Conservation (phyloP, 306 rosid species). For the Boehmeria nivea region DNA sequence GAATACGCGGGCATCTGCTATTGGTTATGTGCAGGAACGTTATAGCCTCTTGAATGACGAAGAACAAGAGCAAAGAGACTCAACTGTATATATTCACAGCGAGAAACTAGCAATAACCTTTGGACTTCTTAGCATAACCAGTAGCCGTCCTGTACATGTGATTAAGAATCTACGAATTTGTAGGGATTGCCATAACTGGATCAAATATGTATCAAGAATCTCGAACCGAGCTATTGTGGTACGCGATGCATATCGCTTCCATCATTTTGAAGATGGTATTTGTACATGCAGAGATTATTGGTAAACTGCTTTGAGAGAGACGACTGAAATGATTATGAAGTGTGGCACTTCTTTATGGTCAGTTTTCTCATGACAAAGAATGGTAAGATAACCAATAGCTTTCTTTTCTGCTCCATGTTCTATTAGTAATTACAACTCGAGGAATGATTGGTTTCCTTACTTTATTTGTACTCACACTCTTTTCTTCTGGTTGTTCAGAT, state of each 20-base stretch:
- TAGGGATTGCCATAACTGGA: constrained; percentile 83
- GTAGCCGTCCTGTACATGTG: constrained; percentile 49
- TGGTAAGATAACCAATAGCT: too few relatives aligned
- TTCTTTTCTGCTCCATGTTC: too few relatives aligned
- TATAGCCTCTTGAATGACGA: constrained; percentile 50
- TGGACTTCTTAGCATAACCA: constrained; percentile 58
- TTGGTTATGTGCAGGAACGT: constrained; percentile 51
- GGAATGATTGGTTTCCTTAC: too few relatives aligned
- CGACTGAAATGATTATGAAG: too few relatives aligned
- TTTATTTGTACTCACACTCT: too few relatives aligned
- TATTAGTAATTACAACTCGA: too few relatives aligned
- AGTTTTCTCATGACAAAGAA: too few relatives aligned
- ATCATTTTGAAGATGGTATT: constrained; percentile 65
- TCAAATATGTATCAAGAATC: constrained; percentile 60
- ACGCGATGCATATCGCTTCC: constrained; percentile 78
- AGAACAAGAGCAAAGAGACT: constrained; percentile 52
- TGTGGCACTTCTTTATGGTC: too few relatives aligned
- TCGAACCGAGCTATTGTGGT: constrained; percentile 54
- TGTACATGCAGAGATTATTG: constrained; percentile 84
- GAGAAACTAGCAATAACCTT: constrained; percentile 80
- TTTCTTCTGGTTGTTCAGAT: too few relatives aligned
- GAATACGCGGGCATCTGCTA: constrained; percentile 39
- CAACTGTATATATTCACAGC: constrained; percentile 49
- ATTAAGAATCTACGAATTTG: constrained; percentile 84
- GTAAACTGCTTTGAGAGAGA: constrained; percentile 29